Evolutionary conservation across 306 rosid species (phyloP).

Genomic region (Malus fusca): DNA sequence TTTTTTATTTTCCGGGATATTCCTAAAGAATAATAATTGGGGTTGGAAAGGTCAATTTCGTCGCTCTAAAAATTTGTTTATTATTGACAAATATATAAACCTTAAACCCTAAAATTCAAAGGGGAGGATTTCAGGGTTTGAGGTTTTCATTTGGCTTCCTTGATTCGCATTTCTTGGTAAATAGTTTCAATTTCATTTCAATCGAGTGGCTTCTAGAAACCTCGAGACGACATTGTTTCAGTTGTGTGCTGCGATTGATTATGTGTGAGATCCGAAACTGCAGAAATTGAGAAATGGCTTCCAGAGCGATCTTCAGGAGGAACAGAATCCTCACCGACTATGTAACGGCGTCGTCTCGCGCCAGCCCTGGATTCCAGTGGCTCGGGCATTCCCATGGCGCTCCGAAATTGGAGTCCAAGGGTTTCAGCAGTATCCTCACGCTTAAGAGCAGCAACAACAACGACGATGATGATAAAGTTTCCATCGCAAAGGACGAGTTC

Average conservation of each 20-base stretch:
- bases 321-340: slow-evolving; percentile 33
- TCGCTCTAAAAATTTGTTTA: neutral
- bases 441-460: neutral
- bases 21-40: neutral
- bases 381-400: slow-evolving; percentile 15
- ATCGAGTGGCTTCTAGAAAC: neutral
- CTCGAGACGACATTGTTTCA: neutral
- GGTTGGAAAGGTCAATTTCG: neutral
- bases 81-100: neutral
- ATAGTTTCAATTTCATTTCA: neutral
- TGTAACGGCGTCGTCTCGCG: slow-evolving; percentile 17
- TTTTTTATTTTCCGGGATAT: neutral
- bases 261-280: slow-evolving; percentile 4
- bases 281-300: slow-evolving; percentile 40
- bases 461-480: neutral
- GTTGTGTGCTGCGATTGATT: neutral
- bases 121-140: neutral
- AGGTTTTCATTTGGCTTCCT: neutral
- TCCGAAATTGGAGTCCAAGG: slow-evolving; percentile 20
- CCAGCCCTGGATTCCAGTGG: slow-evolving; percentile 28
- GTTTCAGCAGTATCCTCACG: slow-evolving; percentile 1
- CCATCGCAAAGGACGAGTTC: slow-evolving; percentile 5
- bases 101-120: neutral
- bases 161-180: neutral
- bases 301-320: slow-evolving; percentile 50